Evolutionary conservation across 2,329 filamentous ascomycete genomes (phyloP).

Genomic region (Beauveria australis): DNA sequence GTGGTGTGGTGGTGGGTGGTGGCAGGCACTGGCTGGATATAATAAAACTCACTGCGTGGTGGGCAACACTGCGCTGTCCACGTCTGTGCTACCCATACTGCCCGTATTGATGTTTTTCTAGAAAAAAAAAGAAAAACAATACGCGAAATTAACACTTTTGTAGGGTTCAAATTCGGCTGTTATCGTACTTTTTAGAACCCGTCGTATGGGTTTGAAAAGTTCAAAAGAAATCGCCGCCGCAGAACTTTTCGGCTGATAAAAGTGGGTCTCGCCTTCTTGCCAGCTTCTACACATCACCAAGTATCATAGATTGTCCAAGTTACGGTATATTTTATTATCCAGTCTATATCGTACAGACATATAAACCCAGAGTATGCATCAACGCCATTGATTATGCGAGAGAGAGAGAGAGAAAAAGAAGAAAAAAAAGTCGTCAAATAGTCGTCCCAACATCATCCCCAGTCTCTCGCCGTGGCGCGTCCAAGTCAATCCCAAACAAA

Average conservation of each 20-base stretch:
- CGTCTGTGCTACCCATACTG: constrained; percentile 3
- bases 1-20: too few species aligned
- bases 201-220: neutral
- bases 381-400: neutral
- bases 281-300: neutral
- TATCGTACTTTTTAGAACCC: neutral
- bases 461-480: constrained; percentile 12
- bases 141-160: too few species aligned
- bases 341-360: neutral
- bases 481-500: constrained; percentile 18
- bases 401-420: too few species aligned
- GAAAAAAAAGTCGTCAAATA: neutral
- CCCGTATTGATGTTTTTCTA: neutral
- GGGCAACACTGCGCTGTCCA: constrained; percentile 3
- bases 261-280: neutral
- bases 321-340: neutral
- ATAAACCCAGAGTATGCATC: neutral
- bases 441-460: constrained; percentile 4
- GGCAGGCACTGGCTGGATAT: neutral
- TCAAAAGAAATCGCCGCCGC: neutral
- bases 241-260: constrained; percentile 5
- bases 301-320: neutral
- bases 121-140: neutral
- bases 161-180: neutral
- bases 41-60: constrained; percentile 7